phyloP scores from a whole-genome alignment of 2,329 filamentous ascomycete genomes.

The Claviceps arundinis region DNA sequence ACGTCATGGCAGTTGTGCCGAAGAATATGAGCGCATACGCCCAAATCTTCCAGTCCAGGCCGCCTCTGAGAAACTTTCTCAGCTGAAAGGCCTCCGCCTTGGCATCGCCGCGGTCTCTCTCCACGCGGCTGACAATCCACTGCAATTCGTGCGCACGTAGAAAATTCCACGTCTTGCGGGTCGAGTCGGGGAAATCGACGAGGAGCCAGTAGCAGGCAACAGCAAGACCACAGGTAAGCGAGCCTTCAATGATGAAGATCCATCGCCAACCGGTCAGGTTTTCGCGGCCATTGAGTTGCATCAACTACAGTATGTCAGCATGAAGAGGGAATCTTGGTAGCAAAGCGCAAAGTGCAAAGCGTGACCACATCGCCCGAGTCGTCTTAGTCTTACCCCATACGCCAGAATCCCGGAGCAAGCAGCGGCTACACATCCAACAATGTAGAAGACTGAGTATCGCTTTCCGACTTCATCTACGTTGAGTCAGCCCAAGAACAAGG shows the following conservation, averaged over 20 bases:
- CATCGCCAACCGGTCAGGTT: constrained; percentile 49
- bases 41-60: constrained; percentile 46
- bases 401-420: constrained; percentile 57
- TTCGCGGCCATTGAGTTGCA: constrained; percentile 46
- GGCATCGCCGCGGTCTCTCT: constrained; percentile 44
- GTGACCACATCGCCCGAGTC: no score
- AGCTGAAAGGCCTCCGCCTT: constrained; percentile 39
- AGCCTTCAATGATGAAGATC: constrained; percentile 48
- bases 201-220: constrained; percentile 41
- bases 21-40: constrained; percentile 47
- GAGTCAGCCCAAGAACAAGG: constrained; percentile 27
- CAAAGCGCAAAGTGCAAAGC: no score
- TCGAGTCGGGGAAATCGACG: constrained; percentile 50
- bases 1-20: constrained; percentile 57
- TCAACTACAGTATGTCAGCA: constrained; percentile 25
- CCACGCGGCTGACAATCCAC: constrained; percentile 41
- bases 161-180: constrained; percentile 37
- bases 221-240: constrained; percentile 40
- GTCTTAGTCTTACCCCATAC: constrained; percentile 36
- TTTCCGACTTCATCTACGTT: constrained; percentile 50
- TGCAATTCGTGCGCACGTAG: constrained; percentile 35
- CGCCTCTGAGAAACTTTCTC: constrained; percentile 31
- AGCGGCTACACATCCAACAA: constrained; percentile 52
- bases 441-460: constrained; percentile 55
- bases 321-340: no score